Conservation (phyloP, 1,139 yeast genomes). For the Yamadazyma blattariae region DNA sequence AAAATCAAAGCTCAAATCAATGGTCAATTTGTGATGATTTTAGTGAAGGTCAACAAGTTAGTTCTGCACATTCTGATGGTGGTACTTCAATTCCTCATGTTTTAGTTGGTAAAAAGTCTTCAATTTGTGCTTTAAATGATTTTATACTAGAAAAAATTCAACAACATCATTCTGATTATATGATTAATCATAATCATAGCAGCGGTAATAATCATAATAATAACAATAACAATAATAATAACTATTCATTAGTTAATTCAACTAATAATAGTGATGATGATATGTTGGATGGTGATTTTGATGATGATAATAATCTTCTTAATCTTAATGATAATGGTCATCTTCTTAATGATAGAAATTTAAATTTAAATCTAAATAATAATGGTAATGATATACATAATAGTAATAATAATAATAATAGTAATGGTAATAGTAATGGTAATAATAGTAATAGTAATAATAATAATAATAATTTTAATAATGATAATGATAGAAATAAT, state of each 20-base stretch:
- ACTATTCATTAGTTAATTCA: background rate
- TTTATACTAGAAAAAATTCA: slow-evolving; percentile 46
- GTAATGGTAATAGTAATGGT: background rate
- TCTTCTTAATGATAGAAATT: background rate
- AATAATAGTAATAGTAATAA: background rate
- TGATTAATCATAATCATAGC: slow-evolving; percentile 9
- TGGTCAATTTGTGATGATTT: slow-evolving; percentile 86
- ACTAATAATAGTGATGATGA: slow-evolving; percentile 2
- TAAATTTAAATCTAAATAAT: slow-evolving; percentile 7
- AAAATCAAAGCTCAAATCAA: slow-evolving; percentile 54
- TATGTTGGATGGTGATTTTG: background rate
- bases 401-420: background rate
- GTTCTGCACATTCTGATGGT: slow-evolving; percentile 60
- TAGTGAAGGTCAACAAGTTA: slow-evolving; percentile 78
- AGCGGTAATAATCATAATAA: background rate
- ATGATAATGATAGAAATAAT: slow-evolving; percentile 9
- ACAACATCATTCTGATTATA: slow-evolving; percentile 15
- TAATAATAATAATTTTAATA: slow-evolving; percentile 7
- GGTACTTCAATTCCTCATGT: slow-evolving; percentile 53
- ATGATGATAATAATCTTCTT: slow-evolving; percentile 1
- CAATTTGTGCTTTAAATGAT: slow-evolving; percentile 52
- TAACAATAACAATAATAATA: slow-evolving; percentile 1
- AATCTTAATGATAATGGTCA: background rate
- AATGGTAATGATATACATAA: slow-evolving; percentile 9
- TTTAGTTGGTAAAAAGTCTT: slow-evolving; percentile 49